Percentiles rank a stretch among this genome's conserved stretches.
These are phyloP conservation scores for Sequoia sempervirens DNA, from an alignment of 75 land plant species.

Conservation along the genomic window DNA sequence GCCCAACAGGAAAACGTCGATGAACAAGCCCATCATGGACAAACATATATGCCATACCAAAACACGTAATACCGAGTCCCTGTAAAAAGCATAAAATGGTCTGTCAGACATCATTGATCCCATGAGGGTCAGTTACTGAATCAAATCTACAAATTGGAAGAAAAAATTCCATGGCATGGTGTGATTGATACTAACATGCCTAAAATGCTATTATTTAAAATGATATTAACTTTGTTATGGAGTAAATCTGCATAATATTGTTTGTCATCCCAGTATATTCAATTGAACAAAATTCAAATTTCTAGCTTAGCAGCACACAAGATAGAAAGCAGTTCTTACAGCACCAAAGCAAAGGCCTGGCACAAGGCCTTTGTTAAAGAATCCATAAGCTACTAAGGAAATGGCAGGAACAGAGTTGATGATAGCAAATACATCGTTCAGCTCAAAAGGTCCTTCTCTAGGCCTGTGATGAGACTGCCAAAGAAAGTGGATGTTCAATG, in stretches of 20 bases:
- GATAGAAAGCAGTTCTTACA: slow-evolving; percentile 2
- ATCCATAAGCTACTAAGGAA: slow-evolving; percentile 19
- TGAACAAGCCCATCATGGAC: slow-evolving; percentile 31
- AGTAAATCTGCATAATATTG: not conserved
- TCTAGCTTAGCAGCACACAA: not conserved
- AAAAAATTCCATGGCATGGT: not conserved
- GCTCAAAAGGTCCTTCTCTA: slow-evolving; percentile 26
- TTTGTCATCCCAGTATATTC: not conserved
- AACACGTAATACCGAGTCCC: slow-evolving; percentile 23
- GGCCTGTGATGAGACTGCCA: slow-evolving; percentile 31
- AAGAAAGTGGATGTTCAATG: not conserved
- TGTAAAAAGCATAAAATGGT: slow-evolving; percentile 31
- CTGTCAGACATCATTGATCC: not conserved
- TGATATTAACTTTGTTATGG: not conserved
- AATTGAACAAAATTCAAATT: not conserved
- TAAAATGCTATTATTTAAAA: too few species aligned
- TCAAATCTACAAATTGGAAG: not conserved
- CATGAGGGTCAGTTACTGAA: slow-evolving; percentile 9
- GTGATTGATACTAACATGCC: not conserved
- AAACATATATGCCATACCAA: slow-evolving; percentile 30
- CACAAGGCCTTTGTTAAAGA: slow-evolving; percentile 23
- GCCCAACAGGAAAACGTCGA: slow-evolving; percentile 22
- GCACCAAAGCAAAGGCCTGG: slow-evolving; percentile 26
- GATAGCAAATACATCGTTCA: slow-evolving; percentile 31
- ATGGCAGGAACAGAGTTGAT: slow-evolving; percentile 25